phyloP scores from a whole-genome alignment of 2,329 filamentous ascomycete genomes.

The Alternaria sp. region DNA sequence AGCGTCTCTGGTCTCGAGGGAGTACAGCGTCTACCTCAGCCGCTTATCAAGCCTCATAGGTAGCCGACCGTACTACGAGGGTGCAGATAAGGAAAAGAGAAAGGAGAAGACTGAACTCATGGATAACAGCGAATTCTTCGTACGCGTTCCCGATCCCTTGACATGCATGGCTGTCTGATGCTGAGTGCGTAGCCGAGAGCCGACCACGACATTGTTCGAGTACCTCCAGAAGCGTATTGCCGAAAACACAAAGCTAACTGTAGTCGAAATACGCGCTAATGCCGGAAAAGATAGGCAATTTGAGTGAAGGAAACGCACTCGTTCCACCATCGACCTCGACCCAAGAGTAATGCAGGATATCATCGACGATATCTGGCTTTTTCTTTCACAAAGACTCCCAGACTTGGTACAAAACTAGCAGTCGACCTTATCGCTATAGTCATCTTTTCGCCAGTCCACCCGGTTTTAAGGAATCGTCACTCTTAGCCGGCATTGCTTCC shows the following conservation, averaged over 20 bases:
- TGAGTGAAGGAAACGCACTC: neutral
- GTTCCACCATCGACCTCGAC: neutral
- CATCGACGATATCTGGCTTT: neutral
- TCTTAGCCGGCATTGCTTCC: slow-evolving; percentile 49
- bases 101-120: neutral
- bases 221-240: slow-evolving; percentile 3
- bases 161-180: slow-evolving; percentile 7
- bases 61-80: neutral
- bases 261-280: neutral
- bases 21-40: neutral
- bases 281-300: neutral
- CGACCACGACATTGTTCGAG: slow-evolving; percentile 3
- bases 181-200: slow-evolving; percentile 11
- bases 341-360: neutral
- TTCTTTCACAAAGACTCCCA: neutral
- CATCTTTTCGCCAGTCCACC: neutral
- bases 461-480: slow-evolving; percentile 51
- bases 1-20: neutral
- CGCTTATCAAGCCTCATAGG: neutral
- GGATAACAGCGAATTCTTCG: neutral
- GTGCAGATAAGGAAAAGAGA: neutral
- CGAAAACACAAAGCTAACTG: neutral
- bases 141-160: neutral
- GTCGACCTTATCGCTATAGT: neutral
- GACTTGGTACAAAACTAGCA: neutral